A percentile compares a stretch with the other conserved stretches of the same genome.
These are phyloP conservation scores for Penicillium nucicola DNA, from an alignment of 495 filamentous ascomycete species.

Conservation along the genomic window DNA sequence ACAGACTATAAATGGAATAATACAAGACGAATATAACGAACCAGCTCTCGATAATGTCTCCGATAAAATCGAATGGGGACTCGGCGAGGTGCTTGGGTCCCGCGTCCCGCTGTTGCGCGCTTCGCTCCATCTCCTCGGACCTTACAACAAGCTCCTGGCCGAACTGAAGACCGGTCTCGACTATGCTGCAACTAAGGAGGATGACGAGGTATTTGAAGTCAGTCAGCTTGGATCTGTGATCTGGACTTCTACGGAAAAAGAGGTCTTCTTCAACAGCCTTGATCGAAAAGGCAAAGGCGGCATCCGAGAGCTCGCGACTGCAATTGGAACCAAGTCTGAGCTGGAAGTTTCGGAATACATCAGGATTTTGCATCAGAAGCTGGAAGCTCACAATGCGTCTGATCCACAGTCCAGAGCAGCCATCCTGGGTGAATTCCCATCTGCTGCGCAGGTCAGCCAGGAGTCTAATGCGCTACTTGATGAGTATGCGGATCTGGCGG, in stretches of 20 bases:
- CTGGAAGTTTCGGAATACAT: constrained; percentile 72
- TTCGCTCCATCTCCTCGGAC: constrained; percentile 9
- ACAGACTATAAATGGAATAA: not conserved
- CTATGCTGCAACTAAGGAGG: constrained; percentile 1
- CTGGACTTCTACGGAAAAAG: constrained; percentile 73
- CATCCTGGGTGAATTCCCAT: constrained; percentile 52
- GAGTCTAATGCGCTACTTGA: constrained; percentile 66
- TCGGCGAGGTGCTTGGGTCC: not conserved
- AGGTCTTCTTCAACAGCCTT: constrained; percentile 61
- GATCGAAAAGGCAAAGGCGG: constrained; percentile 60
- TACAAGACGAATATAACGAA: no score
- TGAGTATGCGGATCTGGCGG: constrained; percentile 58
- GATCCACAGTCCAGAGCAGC: constrained; percentile 20
- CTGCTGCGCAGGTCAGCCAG: constrained; percentile 70
- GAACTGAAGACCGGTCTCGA: constrained; percentile 44
- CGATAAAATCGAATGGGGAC: not conserved
- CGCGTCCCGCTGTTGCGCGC: constrained; percentile 2
- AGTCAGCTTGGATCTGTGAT: constrained; percentile 62
- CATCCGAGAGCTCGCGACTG: constrained; percentile 54
- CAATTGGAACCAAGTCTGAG: constrained; percentile 68
- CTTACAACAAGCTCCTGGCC: constrained; percentile 60
- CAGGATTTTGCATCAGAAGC: constrained; percentile 51
- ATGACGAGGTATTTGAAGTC: constrained; percentile 17
- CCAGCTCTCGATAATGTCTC: no score
- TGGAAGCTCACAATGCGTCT: constrained; percentile 30